Conservation (phyloP, 257 asterid species). For the Lithospermum erythrorhizon region DNA sequence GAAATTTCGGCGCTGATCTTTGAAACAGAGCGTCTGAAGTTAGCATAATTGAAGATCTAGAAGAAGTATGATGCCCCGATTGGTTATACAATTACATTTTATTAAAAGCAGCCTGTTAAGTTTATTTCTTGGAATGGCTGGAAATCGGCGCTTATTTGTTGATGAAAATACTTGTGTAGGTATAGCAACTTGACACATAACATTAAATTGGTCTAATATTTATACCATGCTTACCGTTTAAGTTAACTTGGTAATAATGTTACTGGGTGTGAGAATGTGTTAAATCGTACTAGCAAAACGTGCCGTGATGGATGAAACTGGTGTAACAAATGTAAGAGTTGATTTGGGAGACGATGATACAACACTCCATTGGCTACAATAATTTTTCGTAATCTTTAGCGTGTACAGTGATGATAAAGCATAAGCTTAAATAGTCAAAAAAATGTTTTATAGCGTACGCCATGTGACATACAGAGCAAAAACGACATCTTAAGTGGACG, state of each 20-base stretch:
- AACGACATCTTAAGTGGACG: too few species aligned
- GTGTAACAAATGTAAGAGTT: slow-evolving; percentile 45
- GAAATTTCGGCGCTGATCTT: slow-evolving; percentile 34
- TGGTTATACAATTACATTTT: slow-evolving; percentile 14
- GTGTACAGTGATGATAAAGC: not conserved
- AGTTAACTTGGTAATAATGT: not conserved
- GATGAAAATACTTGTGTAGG: slow-evolving; percentile 54
- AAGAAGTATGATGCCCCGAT: slow-evolving; percentile 32
- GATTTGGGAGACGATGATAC: slow-evolving; percentile 41
- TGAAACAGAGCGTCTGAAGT: slow-evolving; percentile 47
- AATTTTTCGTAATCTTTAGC: not conserved
- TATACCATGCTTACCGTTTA: not conserved
- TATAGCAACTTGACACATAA: not conserved
- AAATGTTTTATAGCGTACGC: too few species aligned
- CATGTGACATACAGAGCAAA: too few species aligned
- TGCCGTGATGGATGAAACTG: slow-evolving; percentile 49
- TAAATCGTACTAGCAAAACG: slow-evolving; percentile 41
- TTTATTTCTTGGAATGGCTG: slow-evolving; percentile 41
- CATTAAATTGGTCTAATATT: not conserved
- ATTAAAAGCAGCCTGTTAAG: slow-evolving; percentile 3
- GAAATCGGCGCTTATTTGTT: slow-evolving; percentile 39
- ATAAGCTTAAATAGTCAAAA: too few species aligned
- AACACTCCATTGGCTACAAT: slow-evolving; percentile 28
- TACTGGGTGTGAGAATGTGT: slow-evolving; percentile 60
- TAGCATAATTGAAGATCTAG: slow-evolving; percentile 29